phyloP scores from a whole-genome alignment of 371 early-diverging fungal genomes.

The Basidiobolus meristosporus region DNA sequence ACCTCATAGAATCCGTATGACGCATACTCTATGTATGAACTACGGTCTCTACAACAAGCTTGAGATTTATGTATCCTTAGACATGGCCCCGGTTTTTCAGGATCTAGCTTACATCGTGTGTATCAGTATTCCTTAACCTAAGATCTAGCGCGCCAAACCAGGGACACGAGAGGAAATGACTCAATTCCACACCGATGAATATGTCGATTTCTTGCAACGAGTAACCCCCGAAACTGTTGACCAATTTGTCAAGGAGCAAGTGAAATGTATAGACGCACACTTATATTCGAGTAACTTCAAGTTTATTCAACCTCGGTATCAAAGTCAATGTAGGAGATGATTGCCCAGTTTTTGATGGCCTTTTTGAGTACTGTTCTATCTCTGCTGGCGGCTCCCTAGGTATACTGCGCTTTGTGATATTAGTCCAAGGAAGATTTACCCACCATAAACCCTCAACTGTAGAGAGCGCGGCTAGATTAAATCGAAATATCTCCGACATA shows the following conservation, averaged over 20 bases:
- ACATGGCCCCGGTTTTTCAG: constrained; percentile 36
- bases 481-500: constrained; percentile 73
- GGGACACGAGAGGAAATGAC: constrained; percentile 90
- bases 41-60: constrained; percentile 93
- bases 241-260: constrained; percentile 53
- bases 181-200: constrained; percentile 98
- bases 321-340: constrained; percentile 50
- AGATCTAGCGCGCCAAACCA: constrained; percentile 7
- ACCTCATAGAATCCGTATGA: constrained; percentile 95
- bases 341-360: too few relatives aligned
- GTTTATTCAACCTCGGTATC: too few relatives aligned
- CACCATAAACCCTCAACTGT: background rate
- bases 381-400: constrained; percentile 90
- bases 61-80: constrained; percentile 49
- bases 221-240: constrained; percentile 89
- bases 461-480: constrained; percentile 83
- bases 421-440: background rate
- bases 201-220: constrained; percentile 90
- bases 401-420: constrained; percentile 9
- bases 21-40: constrained; percentile 88
- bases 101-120: too few relatives aligned
- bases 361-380: constrained; percentile 91
- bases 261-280: constrained; percentile 37
- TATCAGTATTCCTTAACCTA: background rate
- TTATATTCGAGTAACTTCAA: background rate